These are phyloP conservation scores for Lentinula boryana DNA, from an alignment of 768 basidiomycete species.

Conservation along the genomic window DNA sequence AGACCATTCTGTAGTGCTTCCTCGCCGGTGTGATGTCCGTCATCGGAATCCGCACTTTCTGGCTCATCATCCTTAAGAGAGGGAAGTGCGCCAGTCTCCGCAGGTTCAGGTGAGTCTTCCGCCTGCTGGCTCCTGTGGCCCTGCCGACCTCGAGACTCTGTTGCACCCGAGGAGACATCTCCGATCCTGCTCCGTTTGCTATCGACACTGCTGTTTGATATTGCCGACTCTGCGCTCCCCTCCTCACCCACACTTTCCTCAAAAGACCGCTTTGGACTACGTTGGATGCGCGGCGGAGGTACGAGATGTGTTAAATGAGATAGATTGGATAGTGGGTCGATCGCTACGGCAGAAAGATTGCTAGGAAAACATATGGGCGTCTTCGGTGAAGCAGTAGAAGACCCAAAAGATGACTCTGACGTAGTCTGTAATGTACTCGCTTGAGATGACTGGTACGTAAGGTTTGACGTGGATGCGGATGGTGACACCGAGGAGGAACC, in stretches of 20 bases:
- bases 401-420: background rate
- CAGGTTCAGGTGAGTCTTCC: background rate
- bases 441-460: conserved; percentile 6
- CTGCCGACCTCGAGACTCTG: background rate
- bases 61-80: background rate
- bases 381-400: background rate
- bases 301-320: conserved; percentile 13
- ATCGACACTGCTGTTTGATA: background rate
- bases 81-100: background rate
- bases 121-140: background rate
- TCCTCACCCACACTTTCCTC: conserved; percentile 37
- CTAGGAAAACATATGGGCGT: background rate
- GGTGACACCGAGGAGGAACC: background rate
- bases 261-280: conserved; percentile 55
- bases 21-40: conserved; percentile 8
- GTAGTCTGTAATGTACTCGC: background rate
- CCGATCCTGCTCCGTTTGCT: conserved; percentile 7
- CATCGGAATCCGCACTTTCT: conserved; percentile 2
- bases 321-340: conserved; percentile 10
- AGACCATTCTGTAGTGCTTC: background rate
- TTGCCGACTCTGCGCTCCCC: conserved; percentile 14
- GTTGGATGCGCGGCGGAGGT: conserved; percentile 26
- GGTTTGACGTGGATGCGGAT: background rate
- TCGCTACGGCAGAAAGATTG: conserved; percentile 4
- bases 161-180: background rate